Conservation (phyloP, 345 rosid species). For the Populus deltoides region DNA sequence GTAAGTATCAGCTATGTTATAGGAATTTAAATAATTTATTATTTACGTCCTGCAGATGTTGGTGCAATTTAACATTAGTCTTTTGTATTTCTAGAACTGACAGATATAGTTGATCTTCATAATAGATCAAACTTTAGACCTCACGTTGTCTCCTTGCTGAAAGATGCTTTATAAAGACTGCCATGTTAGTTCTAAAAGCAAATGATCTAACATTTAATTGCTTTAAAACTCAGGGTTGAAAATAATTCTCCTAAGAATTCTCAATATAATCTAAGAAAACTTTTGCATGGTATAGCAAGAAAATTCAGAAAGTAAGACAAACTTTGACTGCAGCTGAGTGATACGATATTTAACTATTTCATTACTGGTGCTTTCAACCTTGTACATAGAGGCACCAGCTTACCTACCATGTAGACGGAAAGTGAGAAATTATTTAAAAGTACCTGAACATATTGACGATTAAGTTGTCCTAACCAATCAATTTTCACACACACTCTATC, state of each 20-base stretch:
- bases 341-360: not conserved
- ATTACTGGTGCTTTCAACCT: not conserved
- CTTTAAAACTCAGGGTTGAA: not conserved
- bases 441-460: slow-evolving; percentile 92
- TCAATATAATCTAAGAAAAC: not conserved
- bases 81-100: not conserved
- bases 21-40: not conserved
- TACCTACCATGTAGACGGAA: not conserved
- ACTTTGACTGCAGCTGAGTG: not conserved
- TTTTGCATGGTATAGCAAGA: not conserved
- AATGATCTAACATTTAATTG: not conserved
- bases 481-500: slow-evolving; percentile 78
- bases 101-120: not conserved
- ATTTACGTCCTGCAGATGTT: not conserved
- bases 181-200: not conserved
- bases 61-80: not conserved
- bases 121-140: not conserved
- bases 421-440: slow-evolving; percentile 1
- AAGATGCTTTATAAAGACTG: not conserved
- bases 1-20: not conserved
- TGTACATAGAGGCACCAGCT: not conserved
- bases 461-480: slow-evolving; percentile 92
- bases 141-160: not conserved
- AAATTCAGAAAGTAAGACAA: not conserved
- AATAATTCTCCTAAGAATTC: not conserved